A percentile compares a stretch with the other conserved stretches of the same genome.
Conservation (phyloP, 805 yeast species). For the Candida loeiensis region DNA sequence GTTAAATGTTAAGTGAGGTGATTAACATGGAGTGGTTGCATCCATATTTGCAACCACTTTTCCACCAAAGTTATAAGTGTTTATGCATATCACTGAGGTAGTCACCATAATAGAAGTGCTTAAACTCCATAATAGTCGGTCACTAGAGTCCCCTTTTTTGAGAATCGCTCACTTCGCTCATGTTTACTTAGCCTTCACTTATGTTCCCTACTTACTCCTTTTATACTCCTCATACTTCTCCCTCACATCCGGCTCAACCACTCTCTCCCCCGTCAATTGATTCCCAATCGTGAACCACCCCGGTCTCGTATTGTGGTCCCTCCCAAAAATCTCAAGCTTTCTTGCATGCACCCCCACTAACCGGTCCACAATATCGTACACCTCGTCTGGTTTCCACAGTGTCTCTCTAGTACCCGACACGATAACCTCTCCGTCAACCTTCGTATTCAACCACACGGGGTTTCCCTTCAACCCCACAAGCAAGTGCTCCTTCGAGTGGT, state of each 20-base stretch:
- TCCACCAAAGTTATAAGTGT: no score
- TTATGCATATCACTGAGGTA: no score
- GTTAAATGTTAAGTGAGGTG: no score
- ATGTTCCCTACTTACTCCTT: neutral
- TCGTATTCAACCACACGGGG: slow-evolving; percentile 65
- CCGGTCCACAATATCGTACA: slow-evolving; percentile 79
- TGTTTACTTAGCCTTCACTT: no score
- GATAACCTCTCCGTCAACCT: slow-evolving; percentile 70
- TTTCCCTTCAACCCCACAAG: slow-evolving; percentile 81
- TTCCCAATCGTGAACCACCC: slow-evolving; percentile 90
- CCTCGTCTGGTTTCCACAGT: slow-evolving; percentile 86
- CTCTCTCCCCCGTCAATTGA: slow-evolving; percentile 58
- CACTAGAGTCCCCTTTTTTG: no score
- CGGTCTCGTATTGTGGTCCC: slow-evolving; percentile 78
- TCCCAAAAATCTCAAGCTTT: slow-evolving; percentile 85
- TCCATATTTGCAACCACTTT: no score
- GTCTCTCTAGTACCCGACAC: slow-evolving; percentile 86
- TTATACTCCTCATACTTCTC: slow-evolving; percentile 28
- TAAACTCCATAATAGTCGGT: no score
- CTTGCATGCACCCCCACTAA: slow-evolving; percentile 73
- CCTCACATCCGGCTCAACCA: slow-evolving; percentile 57
- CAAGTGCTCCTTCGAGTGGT: slow-evolving; percentile 90
- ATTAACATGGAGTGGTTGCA: no score
- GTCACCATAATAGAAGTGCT: no score
- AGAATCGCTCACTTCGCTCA: no score